Evolutionary conservation across 2,329 filamentous ascomycete species (phyloP), one percentile per base, ranked within the genome.

Genomic region (Clarireedia sp.): DNA sequence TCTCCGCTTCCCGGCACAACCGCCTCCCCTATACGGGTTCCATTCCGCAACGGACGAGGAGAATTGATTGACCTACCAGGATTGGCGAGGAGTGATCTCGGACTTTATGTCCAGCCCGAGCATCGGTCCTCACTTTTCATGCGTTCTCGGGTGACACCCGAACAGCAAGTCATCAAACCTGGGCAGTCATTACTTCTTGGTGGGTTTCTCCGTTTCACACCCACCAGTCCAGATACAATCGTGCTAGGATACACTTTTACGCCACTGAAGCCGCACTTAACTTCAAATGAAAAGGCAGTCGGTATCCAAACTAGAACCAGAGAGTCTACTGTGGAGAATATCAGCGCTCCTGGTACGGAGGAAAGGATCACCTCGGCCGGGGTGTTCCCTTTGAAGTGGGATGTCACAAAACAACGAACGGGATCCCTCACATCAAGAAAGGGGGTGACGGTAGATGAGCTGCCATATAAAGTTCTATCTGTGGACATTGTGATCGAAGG

Each of bases 31-130:
- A 97, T 99, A 63, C 86, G 94, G 26, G 83, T 97, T 17, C 90
- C 90, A 0, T 99, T 94, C 67, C 91, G 91, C 46, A 83, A 82
- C 57, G 87, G 88, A 23, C 87, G 83, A 65, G 94, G 94, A 55
- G 95, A 99, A 70, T 77, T 99, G 36, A 89, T 99, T 64, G 94
- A 99, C 68, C 78, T 99, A 14, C 94, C 94, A 0, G 94, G 94
- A 0, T 75, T 99, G 36, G 80, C 85, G 8, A 84, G 94, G 46
- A 85, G 83, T 24, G 80, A 83, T 16, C 75, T 97, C 6, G 85
- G 89, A 48, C 72, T 81, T 0, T 84, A 87, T 66, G 86, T 96
- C 48, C 73, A 79, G 41, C 79, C 85, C 41, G 76, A 85, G 58
- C 74, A 87, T 64, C 83, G 83, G 41, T 70, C 78, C 10, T 79